Conservation (phyloP, 2,329 filamentous ascomycete species). For the Ceratocystiopsis sp. region DNA sequence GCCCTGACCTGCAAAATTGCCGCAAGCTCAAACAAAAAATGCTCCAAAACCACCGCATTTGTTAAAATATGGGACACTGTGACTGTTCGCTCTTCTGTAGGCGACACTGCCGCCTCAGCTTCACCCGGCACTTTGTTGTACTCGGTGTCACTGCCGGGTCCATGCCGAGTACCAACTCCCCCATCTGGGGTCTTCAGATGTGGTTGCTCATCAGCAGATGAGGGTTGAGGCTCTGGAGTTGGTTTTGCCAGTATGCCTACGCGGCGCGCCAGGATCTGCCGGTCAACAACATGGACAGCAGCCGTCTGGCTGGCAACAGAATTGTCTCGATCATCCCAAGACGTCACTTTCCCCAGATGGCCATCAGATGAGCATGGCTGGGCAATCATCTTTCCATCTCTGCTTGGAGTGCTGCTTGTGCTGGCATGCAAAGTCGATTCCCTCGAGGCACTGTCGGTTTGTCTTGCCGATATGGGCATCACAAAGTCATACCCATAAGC, state of each 20-base stretch:
- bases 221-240: too few species aligned
- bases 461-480: conserved; percentile 13
- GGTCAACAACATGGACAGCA: conserved; percentile 46
- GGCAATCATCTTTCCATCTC: background rate
- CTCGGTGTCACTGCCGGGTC: conserved; percentile 3
- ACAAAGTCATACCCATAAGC: conserved; percentile 13
- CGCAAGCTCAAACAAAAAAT: conserved; percentile 62
- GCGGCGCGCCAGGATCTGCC: conserved; percentile 39
- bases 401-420: conserved; percentile 11
- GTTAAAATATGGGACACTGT: conserved; percentile 66
- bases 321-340: conserved; percentile 12
- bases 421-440: conserved; percentile 14
- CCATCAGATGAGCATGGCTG: conserved; percentile 26
- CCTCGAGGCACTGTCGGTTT: conserved; percentile 10
- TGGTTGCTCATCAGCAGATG: too few species aligned
- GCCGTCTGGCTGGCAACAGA: conserved; percentile 33
- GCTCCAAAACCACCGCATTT: conserved; percentile 63
- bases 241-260: conserved; percentile 23
- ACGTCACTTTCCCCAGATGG: conserved; percentile 12
- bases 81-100: conserved; percentile 25
- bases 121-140: conserved; percentile 5
- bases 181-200: too few species aligned
- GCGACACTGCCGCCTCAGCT: conserved; percentile 7
- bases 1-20: conserved; percentile 59
- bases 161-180: too few species aligned